Conservation (phyloP, 2,329 filamentous ascomycete species). For the Penicillium palitans region DNA sequence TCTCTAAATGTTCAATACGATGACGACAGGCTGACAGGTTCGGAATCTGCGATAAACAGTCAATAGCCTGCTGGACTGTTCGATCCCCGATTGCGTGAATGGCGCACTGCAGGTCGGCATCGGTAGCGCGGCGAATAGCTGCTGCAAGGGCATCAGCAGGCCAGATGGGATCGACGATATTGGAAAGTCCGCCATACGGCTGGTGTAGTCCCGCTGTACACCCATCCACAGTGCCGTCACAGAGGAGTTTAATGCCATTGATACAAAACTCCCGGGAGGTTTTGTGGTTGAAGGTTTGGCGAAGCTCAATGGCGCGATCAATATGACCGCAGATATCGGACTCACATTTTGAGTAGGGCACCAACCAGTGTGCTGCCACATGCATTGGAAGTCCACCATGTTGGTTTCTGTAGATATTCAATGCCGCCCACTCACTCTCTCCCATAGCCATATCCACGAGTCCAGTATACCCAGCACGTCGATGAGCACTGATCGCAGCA, state of each 20-base stretch:
- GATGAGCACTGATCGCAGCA: slow-evolving; percentile 47
- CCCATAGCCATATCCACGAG: slow-evolving; percentile 55
- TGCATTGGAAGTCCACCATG: slow-evolving; percentile 40
- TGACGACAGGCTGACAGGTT: slow-evolving; percentile 41
- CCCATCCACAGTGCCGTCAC: slow-evolving; percentile 53
- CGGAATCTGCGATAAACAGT: slow-evolving; percentile 22
- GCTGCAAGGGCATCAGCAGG: slow-evolving; percentile 40
- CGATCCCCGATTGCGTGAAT: slow-evolving; percentile 54
- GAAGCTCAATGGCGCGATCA: slow-evolving; percentile 47
- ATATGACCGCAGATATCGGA: slow-evolving; percentile 46
- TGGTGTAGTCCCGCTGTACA: slow-evolving; percentile 31
- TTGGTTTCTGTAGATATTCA: slow-evolving; percentile 37
- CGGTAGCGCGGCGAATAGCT: slow-evolving; percentile 47
- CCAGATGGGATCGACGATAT: slow-evolving; percentile 47
- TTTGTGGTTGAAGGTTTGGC: slow-evolving; percentile 40
- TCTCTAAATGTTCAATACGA: slow-evolving; percentile 54
- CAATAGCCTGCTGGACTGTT: slow-evolving; percentile 48
- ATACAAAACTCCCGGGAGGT: slow-evolving; percentile 47
- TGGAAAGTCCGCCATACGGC: slow-evolving; percentile 44
- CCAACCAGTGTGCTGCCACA: slow-evolving; percentile 51
- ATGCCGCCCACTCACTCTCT: slow-evolving; percentile 48
- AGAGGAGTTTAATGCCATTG: slow-evolving; percentile 52
- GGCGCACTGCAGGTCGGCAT: slow-evolving; percentile 49
- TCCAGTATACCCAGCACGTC: slow-evolving; percentile 49
- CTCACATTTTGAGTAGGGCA: slow-evolving; percentile 42